Conservation (phyloP, 495 filamentous ascomycete genomes). For the Aspergillus taichungensis region DNA sequence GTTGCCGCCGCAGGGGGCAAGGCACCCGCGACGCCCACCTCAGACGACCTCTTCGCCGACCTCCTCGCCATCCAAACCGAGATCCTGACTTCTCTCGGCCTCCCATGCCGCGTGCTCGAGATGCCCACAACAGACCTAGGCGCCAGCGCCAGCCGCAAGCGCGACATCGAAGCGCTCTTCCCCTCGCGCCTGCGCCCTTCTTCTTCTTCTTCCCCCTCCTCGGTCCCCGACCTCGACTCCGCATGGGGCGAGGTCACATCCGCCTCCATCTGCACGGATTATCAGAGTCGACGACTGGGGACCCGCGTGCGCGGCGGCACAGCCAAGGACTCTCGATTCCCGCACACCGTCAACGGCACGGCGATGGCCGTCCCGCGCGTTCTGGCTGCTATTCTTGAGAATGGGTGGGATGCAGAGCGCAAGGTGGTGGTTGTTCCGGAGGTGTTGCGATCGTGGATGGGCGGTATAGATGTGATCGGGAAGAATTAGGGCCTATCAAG, state of each 20-base stretch:
- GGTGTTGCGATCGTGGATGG: conserved; percentile 73
- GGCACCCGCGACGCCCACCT: conserved; percentile 10
- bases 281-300: conserved; percentile 75
- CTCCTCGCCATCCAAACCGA: conserved; percentile 80
- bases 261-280: conserved; percentile 87
- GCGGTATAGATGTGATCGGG: conserved; percentile 57
- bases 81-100: conserved; percentile 61
- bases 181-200: conserved; percentile 55
- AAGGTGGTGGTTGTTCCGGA: conserved; percentile 64
- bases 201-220: conserved; percentile 4
- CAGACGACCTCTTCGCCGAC: conserved; percentile 62
- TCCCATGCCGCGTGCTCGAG: conserved; percentile 84
- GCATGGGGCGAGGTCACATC: conserved; percentile 94
- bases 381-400: conserved; percentile 85
- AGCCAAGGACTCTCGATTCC: conserved; percentile 45
- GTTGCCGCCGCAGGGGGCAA: conserved; percentile 22
- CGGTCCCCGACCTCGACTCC: conserved; percentile 43
- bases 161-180: conserved; percentile 91
- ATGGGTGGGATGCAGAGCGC: conserved; percentile 68
- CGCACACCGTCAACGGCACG: conserved; percentile 89
- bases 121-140: conserved; percentile 88
- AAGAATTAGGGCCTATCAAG: not conserved
- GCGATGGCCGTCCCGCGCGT: conserved; percentile 87
- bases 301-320: conserved; percentile 51
- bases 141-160: conserved; percentile 74